These are phyloP conservation scores for Monosporascus sp. DNA, from an alignment of 2,329 filamentous ascomycete genomes.

Conservation along the genomic window DNA sequence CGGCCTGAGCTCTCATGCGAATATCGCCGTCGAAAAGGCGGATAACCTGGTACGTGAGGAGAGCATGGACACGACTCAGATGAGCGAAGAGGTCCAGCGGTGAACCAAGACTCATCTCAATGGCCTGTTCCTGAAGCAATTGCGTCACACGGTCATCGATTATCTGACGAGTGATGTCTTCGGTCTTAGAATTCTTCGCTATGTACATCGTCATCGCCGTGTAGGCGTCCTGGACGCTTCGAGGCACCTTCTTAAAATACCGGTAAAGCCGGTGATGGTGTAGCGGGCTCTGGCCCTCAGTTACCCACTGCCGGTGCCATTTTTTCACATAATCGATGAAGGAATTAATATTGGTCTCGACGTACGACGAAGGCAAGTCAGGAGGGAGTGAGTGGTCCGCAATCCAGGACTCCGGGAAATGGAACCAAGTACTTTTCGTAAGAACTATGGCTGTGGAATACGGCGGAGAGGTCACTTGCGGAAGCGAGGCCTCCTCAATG, in stretches of 20 bases:
- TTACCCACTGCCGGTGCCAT: slow-evolving; percentile 21
- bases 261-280: slow-evolving; percentile 20
- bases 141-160: slow-evolving; percentile 20
- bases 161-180: slow-evolving; percentile 11
- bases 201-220: slow-evolving; percentile 17
- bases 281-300: slow-evolving; percentile 14
- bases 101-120: slow-evolving; percentile 7
- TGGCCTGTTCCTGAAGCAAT: slow-evolving; percentile 16
- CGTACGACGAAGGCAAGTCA: not conserved
- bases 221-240: slow-evolving; percentile 21
- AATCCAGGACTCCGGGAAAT: slow-evolving; percentile 13
- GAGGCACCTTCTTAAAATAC: slow-evolving; percentile 13
- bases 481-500: not conserved
- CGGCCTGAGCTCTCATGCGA: slow-evolving; percentile 25
- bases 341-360: slow-evolving; percentile 15
- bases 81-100: slow-evolving; percentile 12
- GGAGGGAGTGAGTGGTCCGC: slow-evolving; percentile 12
- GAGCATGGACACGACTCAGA: slow-evolving; percentile 17
- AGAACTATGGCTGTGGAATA: not conserved
- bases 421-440: slow-evolving; percentile 11
- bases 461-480: not conserved
- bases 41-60: slow-evolving; percentile 27
- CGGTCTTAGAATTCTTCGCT: slow-evolving; percentile 9
- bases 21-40: slow-evolving; percentile 30
- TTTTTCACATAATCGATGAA: slow-evolving; percentile 18